Percentiles rank a stretch among this genome's conserved stretches.
Conservation (phyloP, 768 basidiomycete genomes). For the Boletus reticuloceps region DNA sequence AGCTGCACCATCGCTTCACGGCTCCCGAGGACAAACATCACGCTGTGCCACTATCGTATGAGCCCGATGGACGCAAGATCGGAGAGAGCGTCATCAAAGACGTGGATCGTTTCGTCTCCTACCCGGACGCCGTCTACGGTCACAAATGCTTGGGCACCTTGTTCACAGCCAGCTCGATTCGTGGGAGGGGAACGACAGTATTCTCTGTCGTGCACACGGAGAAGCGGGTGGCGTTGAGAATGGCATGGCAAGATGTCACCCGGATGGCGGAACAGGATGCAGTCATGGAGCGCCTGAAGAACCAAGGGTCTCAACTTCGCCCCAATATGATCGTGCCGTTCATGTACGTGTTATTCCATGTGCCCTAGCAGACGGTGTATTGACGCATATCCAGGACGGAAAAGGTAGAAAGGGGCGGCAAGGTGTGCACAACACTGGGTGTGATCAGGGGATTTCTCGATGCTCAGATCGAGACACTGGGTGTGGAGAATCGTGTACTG, state of each 20-base stretch:
- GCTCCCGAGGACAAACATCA: too few species aligned
- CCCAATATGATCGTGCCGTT: not conserved
- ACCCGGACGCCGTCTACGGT: not conserved
- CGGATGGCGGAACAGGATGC: not conserved
- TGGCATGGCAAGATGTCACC: not conserved
- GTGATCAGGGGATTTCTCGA: not conserved
- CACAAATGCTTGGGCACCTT: not conserved
- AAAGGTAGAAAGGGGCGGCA: not conserved
- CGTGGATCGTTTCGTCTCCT: not conserved
- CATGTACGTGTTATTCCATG: not conserved
- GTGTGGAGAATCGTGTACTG: not conserved
- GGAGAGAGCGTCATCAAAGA: not conserved
- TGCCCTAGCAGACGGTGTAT: not conserved
- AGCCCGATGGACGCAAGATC: not conserved
- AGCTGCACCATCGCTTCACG: too few species aligned
- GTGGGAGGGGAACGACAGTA: not conserved
- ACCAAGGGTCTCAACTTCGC: not conserved
- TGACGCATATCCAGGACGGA: not conserved
- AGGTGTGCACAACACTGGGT: not conserved
- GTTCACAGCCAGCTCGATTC: not conserved
- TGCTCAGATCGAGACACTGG: not conserved
- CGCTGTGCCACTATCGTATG: too few species aligned
- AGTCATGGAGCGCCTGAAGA: not conserved
- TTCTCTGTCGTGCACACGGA: not conserved
- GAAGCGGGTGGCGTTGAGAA: not conserved